Base-by-base conservation (phyloP, 2,329 filamentous ascomycete species). In the Neopestalotiopsis clavispora region DNA sequence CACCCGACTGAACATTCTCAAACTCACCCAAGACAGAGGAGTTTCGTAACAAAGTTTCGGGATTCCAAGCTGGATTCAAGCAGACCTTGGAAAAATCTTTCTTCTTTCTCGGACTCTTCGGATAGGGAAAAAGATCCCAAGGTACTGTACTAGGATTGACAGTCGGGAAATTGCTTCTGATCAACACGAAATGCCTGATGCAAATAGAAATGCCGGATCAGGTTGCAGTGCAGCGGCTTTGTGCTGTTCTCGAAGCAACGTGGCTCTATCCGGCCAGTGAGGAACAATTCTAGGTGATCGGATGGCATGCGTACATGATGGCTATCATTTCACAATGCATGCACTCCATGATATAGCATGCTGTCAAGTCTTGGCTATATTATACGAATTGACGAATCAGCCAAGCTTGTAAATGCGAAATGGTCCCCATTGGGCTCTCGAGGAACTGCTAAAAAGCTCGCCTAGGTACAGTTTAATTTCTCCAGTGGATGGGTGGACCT, bases 1-100 rank as follows among this genome's bases (percentile, higher is more conserved):
- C 49, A 7, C 34, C 45, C 49, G 30, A 32, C 40, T 68, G 38
- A 64, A 49, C 40, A 40, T 68, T 68, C 69, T 72, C 70, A 74
- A 74, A 74, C 73, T 57, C 57, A 67, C 58, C 68, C 69, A 69
- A 70, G 65, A 65, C 70, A 73, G 74, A 71, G 71, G 71, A 74
- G 73, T 74, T 74, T 74, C 72, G 73, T 63, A 72, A 70, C 64
- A 58, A 57, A 68, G 60, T 58, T 65, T 67, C 67, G 69, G 61
- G 58, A 60, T 66, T 49, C 61, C 65, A 34, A 65, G 65, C 62
- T 67, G 65, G 63, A 68, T 67, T 69, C 68, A 60, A 63, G 58
- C 57, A 32, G 20, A 52, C 56, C 34, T 52, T 60, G 58, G 67
- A 28, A 40, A 58, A 40, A 10, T 38, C 6, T 38, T 38, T 38